A percentile compares a stretch with the other conserved stretches of the same genome.
Conservation (phyloP, 2,329 filamentous ascomycete species). For the Davidsoniella virescens region DNA sequence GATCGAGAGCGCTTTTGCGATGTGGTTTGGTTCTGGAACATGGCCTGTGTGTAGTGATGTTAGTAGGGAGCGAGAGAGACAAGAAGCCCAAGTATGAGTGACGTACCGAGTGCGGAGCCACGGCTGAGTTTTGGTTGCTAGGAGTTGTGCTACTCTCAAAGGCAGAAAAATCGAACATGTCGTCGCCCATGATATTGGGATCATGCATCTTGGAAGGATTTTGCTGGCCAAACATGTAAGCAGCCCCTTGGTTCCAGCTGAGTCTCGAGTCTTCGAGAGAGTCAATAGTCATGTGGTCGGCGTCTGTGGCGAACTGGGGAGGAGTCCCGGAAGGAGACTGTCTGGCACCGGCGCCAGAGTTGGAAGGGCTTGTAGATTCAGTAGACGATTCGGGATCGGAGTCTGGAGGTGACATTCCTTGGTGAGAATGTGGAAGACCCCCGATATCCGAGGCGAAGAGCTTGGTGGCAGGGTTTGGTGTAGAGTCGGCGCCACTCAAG, state of each 20-base stretch:
- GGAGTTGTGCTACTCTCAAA: constrained; percentile 7
- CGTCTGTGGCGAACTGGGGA: constrained; percentile 5
- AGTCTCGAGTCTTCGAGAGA: constrained; percentile 7
- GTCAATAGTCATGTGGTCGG: constrained; percentile 7
- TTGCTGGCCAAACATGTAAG: constrained; percentile 10
- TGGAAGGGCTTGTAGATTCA: constrained; percentile 11
- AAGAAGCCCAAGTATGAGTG: background rate
- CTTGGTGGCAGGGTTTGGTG: constrained; percentile 3
- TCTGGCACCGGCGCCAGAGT: constrained; percentile 7
- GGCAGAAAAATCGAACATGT: constrained; percentile 12
- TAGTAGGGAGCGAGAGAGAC: constrained; percentile 3
- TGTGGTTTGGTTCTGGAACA: constrained; percentile 7
- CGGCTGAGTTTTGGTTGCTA: background rate
- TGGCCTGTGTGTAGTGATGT: constrained; percentile 1
- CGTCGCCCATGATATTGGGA: constrained; percentile 10
- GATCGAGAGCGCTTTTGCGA: constrained; percentile 11
- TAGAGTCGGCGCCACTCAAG: constrained; percentile 2
- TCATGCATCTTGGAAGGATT: constrained; percentile 7
- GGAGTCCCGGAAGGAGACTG: constrained; percentile 11
- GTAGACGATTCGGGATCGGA: constrained; percentile 12
- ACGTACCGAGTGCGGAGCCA: constrained; percentile 9
- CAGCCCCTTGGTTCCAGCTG: constrained; percentile 5
- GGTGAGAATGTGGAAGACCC: constrained; percentile 6
- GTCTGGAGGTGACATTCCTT: constrained; percentile 12
- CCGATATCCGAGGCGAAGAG: constrained; percentile 9